Conservation (phyloP, 2,329 filamentous ascomycete genomes). For the Colletotrichum phormii region DNA sequence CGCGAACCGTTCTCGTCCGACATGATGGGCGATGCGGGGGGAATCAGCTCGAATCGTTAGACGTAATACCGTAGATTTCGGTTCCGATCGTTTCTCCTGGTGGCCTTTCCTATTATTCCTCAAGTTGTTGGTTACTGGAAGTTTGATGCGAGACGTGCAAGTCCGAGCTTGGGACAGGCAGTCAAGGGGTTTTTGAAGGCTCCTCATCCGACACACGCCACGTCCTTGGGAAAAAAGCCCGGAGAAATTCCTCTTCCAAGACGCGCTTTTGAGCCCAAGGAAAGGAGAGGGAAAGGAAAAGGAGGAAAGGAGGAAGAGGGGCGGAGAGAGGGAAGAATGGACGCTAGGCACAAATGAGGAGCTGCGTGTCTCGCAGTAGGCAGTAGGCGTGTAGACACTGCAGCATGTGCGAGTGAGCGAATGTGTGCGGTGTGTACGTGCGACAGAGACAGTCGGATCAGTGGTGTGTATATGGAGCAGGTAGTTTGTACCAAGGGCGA, state of each 20-base stretch:
- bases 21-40: constrained; percentile 9
- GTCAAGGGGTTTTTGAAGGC: constrained; percentile 34
- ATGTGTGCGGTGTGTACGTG: constrained; percentile 8
- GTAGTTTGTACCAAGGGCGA: constrained; percentile 21
- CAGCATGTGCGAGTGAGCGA: constrained; percentile 12
- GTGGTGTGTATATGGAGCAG: background rate
- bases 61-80: background rate
- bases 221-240: background rate
- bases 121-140: background rate
- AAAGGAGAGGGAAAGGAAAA: constrained; percentile 15
- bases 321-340: constrained; percentile 11
- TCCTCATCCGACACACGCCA: constrained; percentile 24
- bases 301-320: constrained; percentile 13
- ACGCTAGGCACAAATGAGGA: constrained; percentile 26
- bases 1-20: constrained; percentile 34
- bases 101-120: background rate
- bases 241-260: background rate
- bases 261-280: constrained; percentile 5
- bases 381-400: background rate
- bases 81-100: background rate
- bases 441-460: constrained; percentile 17
- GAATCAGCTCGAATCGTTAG: background rate
- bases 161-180: constrained; percentile 30
- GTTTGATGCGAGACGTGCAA: constrained; percentile 10
- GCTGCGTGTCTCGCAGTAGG: constrained; percentile 2